Percentiles rank a stretch among this genome's conserved stretches.
Evolutionary conservation across 1,284 basidiomycete species (phyloP).

Genomic region (Naganishia albida): DNA sequence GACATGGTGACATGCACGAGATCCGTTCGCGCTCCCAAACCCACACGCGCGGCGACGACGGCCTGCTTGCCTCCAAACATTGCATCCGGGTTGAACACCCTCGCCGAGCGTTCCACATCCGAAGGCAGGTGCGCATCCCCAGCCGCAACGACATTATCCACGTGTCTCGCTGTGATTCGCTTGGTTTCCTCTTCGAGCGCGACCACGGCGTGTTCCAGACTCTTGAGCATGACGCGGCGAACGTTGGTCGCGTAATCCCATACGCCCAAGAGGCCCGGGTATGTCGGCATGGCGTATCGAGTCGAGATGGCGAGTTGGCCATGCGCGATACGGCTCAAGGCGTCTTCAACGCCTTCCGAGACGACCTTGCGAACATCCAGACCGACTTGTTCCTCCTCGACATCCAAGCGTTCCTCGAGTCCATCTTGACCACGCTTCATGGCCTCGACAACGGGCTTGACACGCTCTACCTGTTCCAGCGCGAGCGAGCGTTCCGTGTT

Average conservation of each 20-base stretch:
- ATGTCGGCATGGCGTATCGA: slow-evolving; percentile 64
- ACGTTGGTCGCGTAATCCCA: slow-evolving; percentile 91
- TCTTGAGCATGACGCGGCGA: slow-evolving; percentile 68
- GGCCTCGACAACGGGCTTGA: slow-evolving; percentile 81
- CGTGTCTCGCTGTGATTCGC: slow-evolving; percentile 66
- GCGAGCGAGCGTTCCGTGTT: slow-evolving; percentile 76
- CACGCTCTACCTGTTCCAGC: slow-evolving; percentile 66
- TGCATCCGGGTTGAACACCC: slow-evolving; percentile 90
- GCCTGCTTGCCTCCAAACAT: slow-evolving; percentile 72
- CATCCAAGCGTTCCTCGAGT: slow-evolving; percentile 76
- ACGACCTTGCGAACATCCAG: slow-evolving; percentile 62
- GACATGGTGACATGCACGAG: slow-evolving; percentile 56
- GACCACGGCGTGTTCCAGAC: slow-evolving; percentile 78
- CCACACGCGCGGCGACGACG: slow-evolving; percentile 38
- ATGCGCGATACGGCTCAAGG: slow-evolving; percentile 73
- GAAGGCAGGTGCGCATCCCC: slow-evolving; percentile 79
- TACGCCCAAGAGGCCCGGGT: slow-evolving; percentile 80
- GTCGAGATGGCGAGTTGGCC: slow-evolving; percentile 62
- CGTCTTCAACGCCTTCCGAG: slow-evolving; percentile 65
- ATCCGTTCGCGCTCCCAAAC: slow-evolving; percentile 45
- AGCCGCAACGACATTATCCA: slow-evolving; percentile 68
- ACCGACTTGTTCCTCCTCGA: slow-evolving; percentile 75
- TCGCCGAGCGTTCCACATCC: slow-evolving; percentile 73
- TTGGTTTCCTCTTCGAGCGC: slow-evolving; percentile 84
- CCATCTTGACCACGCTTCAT: slow-evolving; percentile 73